These are phyloP conservation scores for Saturnispora silvae DNA, from an alignment of 805 yeast genomes.

Conservation along the genomic window DNA sequence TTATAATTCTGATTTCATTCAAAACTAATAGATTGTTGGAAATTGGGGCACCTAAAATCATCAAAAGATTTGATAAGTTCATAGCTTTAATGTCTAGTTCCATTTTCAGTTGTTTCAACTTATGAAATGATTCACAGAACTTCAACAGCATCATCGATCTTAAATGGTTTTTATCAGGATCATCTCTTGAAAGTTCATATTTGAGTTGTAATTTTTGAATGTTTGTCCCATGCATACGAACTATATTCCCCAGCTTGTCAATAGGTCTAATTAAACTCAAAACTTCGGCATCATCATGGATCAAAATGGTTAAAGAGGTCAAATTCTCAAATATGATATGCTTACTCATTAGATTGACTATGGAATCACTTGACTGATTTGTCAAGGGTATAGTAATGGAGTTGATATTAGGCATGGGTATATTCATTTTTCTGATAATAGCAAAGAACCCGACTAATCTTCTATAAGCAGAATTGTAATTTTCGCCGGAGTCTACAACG, in stretches of 20 bases:
- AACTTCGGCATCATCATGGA: slow-evolving; percentile 24
- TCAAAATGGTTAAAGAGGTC: slow-evolving; percentile 17
- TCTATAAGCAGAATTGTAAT: slow-evolving; percentile 23
- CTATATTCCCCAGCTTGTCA: slow-evolving; percentile 19
- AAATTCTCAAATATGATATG: slow-evolving; percentile 25
- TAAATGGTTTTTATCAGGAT: slow-evolving; percentile 24
- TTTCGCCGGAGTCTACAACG: slow-evolving; percentile 16
- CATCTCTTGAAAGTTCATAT: slow-evolving; percentile 18
- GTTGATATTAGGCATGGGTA: slow-evolving; percentile 18
- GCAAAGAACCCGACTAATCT: slow-evolving; percentile 27
- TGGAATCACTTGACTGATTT: slow-evolving; percentile 24
- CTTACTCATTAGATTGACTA: slow-evolving; percentile 20
- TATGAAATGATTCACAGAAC: slow-evolving; percentile 20
- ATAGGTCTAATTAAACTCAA: slow-evolving; percentile 22
- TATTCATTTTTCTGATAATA: slow-evolving; percentile 23
- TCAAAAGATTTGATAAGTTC: slow-evolving; percentile 23
- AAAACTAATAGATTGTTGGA: slow-evolving; percentile 18
- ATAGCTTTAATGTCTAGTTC: slow-evolving; percentile 21
- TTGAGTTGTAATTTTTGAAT: slow-evolving; percentile 19
- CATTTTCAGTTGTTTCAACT: slow-evolving; percentile 16
- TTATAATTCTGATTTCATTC: slow-evolving; percentile 20
- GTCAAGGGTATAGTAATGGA: slow-evolving; percentile 23
- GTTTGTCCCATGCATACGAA: slow-evolving; percentile 18
- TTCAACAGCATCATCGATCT: slow-evolving; percentile 25
- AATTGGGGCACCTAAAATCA: slow-evolving; percentile 25